Evolutionary conservation across 805 yeast species (phyloP).

Genomic region (Candida khao-thaluensis): DNA sequence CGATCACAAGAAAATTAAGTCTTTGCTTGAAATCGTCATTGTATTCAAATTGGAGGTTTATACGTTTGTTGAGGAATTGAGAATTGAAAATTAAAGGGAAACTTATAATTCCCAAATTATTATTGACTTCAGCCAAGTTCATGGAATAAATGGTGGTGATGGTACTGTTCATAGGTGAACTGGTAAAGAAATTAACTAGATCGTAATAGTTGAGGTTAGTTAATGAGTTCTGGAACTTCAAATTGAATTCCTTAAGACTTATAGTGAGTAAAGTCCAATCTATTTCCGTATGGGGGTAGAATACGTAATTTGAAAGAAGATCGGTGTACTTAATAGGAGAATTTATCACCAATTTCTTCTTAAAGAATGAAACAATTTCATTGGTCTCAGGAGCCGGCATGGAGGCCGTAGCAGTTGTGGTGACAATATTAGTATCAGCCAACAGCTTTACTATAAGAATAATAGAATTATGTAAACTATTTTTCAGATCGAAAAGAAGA

Average conservation of each 20-base stretch:
- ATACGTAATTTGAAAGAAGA: conserved; percentile 47
- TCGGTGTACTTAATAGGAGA: conserved; percentile 53
- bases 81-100: conserved; percentile 47
- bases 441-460: conserved; percentile 46
- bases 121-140: conserved; percentile 33
- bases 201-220: neutral
- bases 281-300: conserved; percentile 32
- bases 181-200: conserved; percentile 1
- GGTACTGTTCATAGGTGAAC: conserved; percentile 6
- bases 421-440: neutral
- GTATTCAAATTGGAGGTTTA: conserved; percentile 18
- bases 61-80: conserved; percentile 27
- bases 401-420: neutral
- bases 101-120: conserved; percentile 51
- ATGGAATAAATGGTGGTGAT: conserved; percentile 4
- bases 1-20: conserved; percentile 34
- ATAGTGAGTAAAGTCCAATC: conserved; percentile 47
- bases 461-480: conserved; percentile 51
- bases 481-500: conserved; percentile 33
- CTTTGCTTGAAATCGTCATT: conserved; percentile 26
- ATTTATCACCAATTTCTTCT: conserved; percentile 48
- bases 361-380: conserved; percentile 27
- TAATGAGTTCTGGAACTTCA: conserved; percentile 15
- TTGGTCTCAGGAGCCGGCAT: too few species aligned
- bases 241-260: conserved; percentile 48